Evolutionary conservation across 345 rosid genomes (phyloP).

Genomic region (Excoecaria cochinchinensis): DNA sequence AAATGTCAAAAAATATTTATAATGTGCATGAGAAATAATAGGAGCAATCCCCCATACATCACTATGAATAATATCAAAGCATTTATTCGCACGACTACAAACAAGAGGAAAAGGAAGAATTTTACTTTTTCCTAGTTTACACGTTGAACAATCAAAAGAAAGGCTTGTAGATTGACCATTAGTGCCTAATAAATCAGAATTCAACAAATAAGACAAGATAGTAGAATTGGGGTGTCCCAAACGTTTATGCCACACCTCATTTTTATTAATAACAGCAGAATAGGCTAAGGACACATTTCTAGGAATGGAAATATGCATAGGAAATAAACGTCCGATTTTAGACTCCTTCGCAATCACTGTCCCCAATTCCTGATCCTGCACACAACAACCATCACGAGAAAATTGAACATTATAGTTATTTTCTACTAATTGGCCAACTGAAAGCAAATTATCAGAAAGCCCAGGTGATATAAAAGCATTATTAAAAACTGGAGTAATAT

Average conservation of each 20-base stretch:
- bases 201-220: no score
- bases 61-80: no score
- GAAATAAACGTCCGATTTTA: not conserved
- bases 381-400: not conserved
- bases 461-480: no score
- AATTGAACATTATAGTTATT: not conserved
- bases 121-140: not conserved
- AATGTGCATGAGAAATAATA: no score
- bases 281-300: not conserved
- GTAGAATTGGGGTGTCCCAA: slow-evolving; percentile 3
- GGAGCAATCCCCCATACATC: not conserved
- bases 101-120: not conserved
- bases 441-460: not conserved
- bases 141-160: not conserved
- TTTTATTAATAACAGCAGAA: not conserved
- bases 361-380: not conserved
- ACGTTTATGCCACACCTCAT: not conserved
- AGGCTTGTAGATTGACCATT: no score
- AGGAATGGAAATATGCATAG: not conserved
- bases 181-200: no score
- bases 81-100: not conserved
- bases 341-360: not conserved
- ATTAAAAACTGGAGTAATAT: no score
- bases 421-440: not conserved
- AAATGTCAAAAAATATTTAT: no score